Conservation (phyloP, 1,139 yeast genomes). For the Yamadazyma dushanensis region DNA sequence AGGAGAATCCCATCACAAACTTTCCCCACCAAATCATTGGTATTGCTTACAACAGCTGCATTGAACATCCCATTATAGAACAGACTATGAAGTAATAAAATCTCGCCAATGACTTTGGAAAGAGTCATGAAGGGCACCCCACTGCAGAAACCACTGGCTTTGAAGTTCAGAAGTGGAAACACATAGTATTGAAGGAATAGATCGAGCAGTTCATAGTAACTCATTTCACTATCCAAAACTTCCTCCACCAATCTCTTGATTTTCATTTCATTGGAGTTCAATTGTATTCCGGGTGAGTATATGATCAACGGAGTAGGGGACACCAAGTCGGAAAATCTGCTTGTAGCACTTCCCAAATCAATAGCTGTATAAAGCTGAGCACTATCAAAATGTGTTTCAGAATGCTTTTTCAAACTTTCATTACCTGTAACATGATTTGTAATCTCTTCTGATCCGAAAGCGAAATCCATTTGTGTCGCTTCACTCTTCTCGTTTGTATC, state of each 20-base stretch:
- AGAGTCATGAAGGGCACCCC: constrained; percentile 15
- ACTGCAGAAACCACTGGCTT: constrained; percentile 9
- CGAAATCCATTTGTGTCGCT: neutral
- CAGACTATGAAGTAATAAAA: constrained; percentile 9
- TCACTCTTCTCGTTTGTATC: neutral
- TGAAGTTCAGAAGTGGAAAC: constrained; percentile 24
- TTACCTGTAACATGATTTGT: too few species aligned
- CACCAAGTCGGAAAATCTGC: constrained; percentile 11
- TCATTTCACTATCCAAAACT: constrained; percentile 46
- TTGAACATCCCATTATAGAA: constrained; percentile 1
- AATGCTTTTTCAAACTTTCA: too few species aligned
- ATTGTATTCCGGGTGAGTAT: constrained; percentile 4
- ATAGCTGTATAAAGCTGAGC: too few species aligned
- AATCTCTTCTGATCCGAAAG: neutral
- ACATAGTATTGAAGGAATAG: constrained; percentile 39
- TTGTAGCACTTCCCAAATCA: constrained; percentile 2
- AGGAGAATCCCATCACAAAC: constrained; percentile 1
- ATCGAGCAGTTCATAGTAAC: constrained; percentile 42
- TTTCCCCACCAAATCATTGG: constrained; percentile 1
- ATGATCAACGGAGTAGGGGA: constrained; percentile 24
- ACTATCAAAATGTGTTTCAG: too few species aligned
- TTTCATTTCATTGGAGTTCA: constrained; percentile 18
- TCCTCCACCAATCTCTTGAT: constrained; percentile 45
- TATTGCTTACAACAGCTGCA: neutral
- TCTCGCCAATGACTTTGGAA: constrained; percentile 5